These are phyloP conservation scores for Amylocarpus encephaloides DNA, from an alignment of 2,329 filamentous ascomycete species.

Conservation along the genomic window DNA sequence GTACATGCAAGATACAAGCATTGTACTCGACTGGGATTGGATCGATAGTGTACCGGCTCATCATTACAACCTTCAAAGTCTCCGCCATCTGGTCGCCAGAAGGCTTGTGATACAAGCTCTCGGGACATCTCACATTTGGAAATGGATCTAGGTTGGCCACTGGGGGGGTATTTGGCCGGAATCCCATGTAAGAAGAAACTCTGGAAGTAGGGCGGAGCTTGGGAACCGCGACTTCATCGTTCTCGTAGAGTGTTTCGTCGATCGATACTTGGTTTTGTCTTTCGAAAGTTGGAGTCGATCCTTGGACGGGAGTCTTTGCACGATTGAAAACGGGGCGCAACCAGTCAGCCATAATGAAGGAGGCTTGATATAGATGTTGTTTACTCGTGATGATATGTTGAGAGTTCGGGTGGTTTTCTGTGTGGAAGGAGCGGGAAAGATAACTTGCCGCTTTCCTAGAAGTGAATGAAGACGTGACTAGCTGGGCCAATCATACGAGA, in stretches of 20 bases:
- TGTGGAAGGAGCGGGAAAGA: too few species aligned
- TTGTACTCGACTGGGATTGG: slow-evolving; percentile 29
- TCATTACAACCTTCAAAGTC: slow-evolving; percentile 30
- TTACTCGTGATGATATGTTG: too few species aligned
- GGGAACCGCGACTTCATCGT: slow-evolving; percentile 13
- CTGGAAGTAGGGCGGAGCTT: slow-evolving; percentile 19
- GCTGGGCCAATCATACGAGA: too few species aligned
- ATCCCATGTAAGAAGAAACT: slow-evolving; percentile 25
- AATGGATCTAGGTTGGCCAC: slow-evolving; percentile 15
- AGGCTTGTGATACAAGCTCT: slow-evolving; percentile 27
- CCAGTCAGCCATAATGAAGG: slow-evolving; percentile 24
- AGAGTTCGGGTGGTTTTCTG: too few species aligned
- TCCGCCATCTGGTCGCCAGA: slow-evolving; percentile 28
- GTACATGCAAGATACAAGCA: slow-evolving; percentile 28
- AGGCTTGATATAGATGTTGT: too few species aligned
- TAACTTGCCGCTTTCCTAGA: too few species aligned
- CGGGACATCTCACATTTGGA: slow-evolving; percentile 19
- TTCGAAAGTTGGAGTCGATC: slow-evolving; percentile 3
- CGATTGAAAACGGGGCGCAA: slow-evolving; percentile 25
- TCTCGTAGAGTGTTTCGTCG: slow-evolving; percentile 15
- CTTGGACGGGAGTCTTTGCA: slow-evolving; percentile 15
- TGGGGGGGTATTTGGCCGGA: slow-evolving; percentile 15
- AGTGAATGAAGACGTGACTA: too few species aligned
- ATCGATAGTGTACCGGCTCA: slow-evolving; percentile 24
- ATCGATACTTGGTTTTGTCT: slow-evolving; percentile 6